phyloP scores from a whole-genome alignment of 2,329 filamentous ascomycete species.

The Alternaria dauci region DNA sequence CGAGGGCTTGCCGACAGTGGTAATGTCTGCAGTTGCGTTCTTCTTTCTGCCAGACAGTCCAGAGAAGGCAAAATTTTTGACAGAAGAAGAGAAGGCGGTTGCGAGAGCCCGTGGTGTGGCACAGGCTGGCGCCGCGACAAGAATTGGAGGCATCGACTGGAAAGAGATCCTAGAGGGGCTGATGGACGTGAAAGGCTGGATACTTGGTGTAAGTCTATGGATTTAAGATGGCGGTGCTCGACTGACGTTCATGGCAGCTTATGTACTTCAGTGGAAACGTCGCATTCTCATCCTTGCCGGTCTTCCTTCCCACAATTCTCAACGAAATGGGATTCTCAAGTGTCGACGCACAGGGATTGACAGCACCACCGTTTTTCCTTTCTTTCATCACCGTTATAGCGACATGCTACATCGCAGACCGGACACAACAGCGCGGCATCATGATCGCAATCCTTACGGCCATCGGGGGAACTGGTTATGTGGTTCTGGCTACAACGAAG shows the following conservation, averaged over 20 bases:
- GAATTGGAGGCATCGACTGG: conserved; percentile 41
- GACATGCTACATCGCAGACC: conserved; percentile 72
- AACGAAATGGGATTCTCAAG: conserved; percentile 71
- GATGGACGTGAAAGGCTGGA: conserved; percentile 47
- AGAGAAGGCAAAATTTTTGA: conserved; percentile 54
- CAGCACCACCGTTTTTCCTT: conserved; percentile 74
- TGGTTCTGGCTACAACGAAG: conserved; percentile 67
- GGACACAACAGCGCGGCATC: conserved; percentile 68
- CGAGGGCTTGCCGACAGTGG: conserved; percentile 55
- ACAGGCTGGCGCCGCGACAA: conserved; percentile 40
- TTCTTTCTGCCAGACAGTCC: conserved; percentile 57
- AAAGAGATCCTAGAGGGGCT: conserved; percentile 41
- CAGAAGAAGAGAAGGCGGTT: conserved; percentile 51
- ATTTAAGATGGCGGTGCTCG: background rate
- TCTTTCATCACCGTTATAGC: conserved; percentile 69
- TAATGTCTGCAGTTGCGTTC: conserved; percentile 53
- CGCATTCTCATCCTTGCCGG: conserved; percentile 63
- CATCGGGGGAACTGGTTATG: conserved; percentile 69
- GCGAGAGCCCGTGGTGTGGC: conserved; percentile 40
- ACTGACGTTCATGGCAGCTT: conserved; percentile 24
- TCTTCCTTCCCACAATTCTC: conserved; percentile 56
- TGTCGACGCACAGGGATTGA: conserved; percentile 74
- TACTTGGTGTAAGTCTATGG: conserved; percentile 38
- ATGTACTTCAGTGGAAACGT: conserved; percentile 51
- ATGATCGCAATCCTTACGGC: conserved; percentile 66